phyloP scores from a whole-genome alignment of 2,329 filamentous ascomycete species.

The Tolypocladium tundrense region DNA sequence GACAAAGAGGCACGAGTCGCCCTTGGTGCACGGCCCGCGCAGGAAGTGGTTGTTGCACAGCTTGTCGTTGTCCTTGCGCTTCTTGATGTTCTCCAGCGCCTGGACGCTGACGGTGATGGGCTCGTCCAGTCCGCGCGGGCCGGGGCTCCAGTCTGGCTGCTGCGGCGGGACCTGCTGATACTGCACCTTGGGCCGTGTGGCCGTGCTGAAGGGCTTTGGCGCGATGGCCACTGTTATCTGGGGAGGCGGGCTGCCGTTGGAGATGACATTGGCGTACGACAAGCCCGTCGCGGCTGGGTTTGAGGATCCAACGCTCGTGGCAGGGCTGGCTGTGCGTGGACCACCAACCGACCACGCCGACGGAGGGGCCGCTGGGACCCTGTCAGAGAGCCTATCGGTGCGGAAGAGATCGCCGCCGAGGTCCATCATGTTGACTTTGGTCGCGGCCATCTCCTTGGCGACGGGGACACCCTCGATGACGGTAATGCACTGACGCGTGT shows the following conservation, averaged over 20 bases:
- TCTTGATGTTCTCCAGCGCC: slow-evolving; percentile 45
- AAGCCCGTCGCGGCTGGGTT: slow-evolving; percentile 5
- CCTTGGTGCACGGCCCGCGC: slow-evolving; percentile 44
- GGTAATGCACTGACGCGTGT: slow-evolving; percentile 32
- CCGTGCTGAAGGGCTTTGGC: slow-evolving; percentile 10
- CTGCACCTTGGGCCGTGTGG: slow-evolving; percentile 3
- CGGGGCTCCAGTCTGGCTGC: slow-evolving; percentile 39
- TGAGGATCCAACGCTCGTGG: slow-evolving; percentile 6
- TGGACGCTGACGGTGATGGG: slow-evolving; percentile 34
- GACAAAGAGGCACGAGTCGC: slow-evolving; percentile 44
- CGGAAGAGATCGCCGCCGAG: slow-evolving; percentile 42
- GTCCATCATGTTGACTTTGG: slow-evolving; percentile 34
- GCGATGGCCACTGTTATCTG: slow-evolving; percentile 29
- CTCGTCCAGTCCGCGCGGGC: slow-evolving; percentile 42
- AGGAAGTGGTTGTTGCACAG: slow-evolving; percentile 55
- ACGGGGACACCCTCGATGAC: slow-evolving; percentile 44
- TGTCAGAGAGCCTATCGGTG: slow-evolving; percentile 37
- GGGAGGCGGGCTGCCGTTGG: slow-evolving; percentile 31
- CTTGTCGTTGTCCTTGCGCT: slow-evolving; percentile 42
- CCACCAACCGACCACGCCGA: not conserved
- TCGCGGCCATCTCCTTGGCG: slow-evolving; percentile 36
- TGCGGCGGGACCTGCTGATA: slow-evolving; percentile 15
- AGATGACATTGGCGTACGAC: slow-evolving; percentile 32
- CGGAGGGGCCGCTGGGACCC: not conserved
- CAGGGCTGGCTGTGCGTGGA: slow-evolving; percentile 6